Conservation (phyloP, 2,329 filamentous ascomycete genomes). For the Cladobotryum mycophilum region DNA sequence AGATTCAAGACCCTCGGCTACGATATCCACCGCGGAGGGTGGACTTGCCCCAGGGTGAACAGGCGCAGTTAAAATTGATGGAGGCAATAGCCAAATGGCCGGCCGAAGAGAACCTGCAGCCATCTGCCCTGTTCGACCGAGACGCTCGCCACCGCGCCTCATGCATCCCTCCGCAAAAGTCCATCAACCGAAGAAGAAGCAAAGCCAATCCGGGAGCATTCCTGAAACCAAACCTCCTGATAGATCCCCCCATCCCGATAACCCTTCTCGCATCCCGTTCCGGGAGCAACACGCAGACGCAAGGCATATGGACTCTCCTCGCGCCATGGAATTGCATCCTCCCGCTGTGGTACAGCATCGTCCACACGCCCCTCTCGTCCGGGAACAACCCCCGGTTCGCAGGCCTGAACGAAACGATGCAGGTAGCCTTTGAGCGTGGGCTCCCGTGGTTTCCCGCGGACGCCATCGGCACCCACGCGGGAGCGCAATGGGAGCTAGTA, state of each 20-base stretch:
- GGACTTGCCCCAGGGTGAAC: conserved; percentile 33
- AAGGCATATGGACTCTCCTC: conserved; percentile 75
- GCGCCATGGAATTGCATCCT: conserved; percentile 86
- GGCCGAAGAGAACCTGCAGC: conserved; percentile 44
- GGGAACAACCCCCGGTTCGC: conserved; percentile 79
- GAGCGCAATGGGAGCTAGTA: conserved; percentile 68
- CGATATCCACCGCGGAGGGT: conserved; percentile 63
- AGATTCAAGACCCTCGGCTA: conserved; percentile 72
- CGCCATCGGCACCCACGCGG: conserved; percentile 71
- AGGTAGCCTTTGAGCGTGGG: conserved; percentile 74
- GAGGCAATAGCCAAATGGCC: conserved; percentile 63
- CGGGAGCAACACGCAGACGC: conserved; percentile 40
- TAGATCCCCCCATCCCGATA: conserved; percentile 73
- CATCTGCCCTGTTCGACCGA: conserved; percentile 61
- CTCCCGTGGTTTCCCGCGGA: conserved; percentile 83
- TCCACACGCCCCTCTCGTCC: conserved; percentile 73
- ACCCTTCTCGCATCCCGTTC: conserved; percentile 59
- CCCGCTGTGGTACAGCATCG: conserved; percentile 78
- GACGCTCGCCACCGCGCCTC: conserved; percentile 58
- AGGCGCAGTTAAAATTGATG: conserved; percentile 40
- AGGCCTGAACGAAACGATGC: conserved; percentile 70
- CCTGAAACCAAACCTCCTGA: conserved; percentile 47
- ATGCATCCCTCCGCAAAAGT: conserved; percentile 66
- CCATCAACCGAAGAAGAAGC: conserved; percentile 70
- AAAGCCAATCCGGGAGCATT: conserved; percentile 55